phyloP scores from a whole-genome alignment of 2,329 filamentous ascomycete species.

The Aspergillus calidoustus region DNA sequence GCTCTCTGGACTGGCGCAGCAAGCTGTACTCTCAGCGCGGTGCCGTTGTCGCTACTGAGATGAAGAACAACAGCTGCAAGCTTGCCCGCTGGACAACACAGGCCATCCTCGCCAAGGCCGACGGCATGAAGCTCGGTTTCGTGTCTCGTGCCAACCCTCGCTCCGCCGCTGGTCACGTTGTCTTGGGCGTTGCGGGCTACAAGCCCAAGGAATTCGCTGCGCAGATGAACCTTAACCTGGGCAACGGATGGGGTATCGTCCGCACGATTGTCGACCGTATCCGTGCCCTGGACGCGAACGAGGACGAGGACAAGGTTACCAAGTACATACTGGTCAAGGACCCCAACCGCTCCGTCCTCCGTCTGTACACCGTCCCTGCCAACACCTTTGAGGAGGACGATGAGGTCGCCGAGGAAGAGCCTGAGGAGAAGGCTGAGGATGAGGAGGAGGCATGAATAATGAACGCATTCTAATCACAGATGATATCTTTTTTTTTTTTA shows the following conservation, averaged over 20 bases:
- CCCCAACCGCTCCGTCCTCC: slow-evolving; percentile 94
- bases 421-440: slow-evolving; percentile 60
- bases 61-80: slow-evolving; percentile 99
- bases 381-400: slow-evolving; percentile 90
- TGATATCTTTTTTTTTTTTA: slow-evolving; percentile 22
- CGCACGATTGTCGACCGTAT: slow-evolving; percentile 93
- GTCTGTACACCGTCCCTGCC: slow-evolving; percentile 87
- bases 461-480: slow-evolving; percentile 16
- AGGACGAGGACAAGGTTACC: slow-evolving; percentile 48
- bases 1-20: slow-evolving; percentile 93
- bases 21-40: slow-evolving; percentile 94
- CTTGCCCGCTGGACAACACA: slow-evolving; percentile 97
- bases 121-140: slow-evolving; percentile 98
- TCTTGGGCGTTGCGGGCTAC: slow-evolving; percentile 94
- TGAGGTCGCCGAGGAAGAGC: slow-evolving; percentile 62
- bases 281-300: slow-evolving; percentile 45
- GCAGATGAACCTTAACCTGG: slow-evolving; percentile 97
- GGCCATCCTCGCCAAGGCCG: slow-evolving; percentile 94
- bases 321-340: slow-evolving; percentile 72
- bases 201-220: slow-evolving; percentile 95
- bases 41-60: slow-evolving; percentile 97
- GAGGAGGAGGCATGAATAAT: slow-evolving; percentile 43
- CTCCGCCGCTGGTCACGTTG: slow-evolving; percentile 88
- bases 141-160: slow-evolving; percentile 93
- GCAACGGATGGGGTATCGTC: slow-evolving; percentile 98